Evolutionary conservation across 1,284 basidiomycete species (phyloP).

Genomic region (Leccinum glutinopallens): DNA sequence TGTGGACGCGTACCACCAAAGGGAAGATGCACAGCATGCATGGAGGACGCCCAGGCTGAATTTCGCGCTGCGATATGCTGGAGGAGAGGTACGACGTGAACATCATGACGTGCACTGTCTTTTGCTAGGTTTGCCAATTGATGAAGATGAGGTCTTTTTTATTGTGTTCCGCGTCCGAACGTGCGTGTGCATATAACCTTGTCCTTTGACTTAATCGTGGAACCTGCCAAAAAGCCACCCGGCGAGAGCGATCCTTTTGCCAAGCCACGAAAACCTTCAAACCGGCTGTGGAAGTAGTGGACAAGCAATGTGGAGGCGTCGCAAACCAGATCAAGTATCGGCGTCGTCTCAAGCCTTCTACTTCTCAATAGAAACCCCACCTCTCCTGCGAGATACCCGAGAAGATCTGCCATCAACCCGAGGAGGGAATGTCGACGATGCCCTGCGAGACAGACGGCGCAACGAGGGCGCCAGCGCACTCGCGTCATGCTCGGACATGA

Average conservation of each 20-base stretch:
- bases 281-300: conserved; percentile 18
- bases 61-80: conserved; percentile 23
- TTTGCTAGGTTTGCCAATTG: conserved; percentile 36
- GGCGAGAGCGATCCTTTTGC: conserved; percentile 25
- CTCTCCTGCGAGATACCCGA: conserved; percentile 26
- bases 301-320: conserved; percentile 31
- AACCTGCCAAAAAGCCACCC: conserved; percentile 23
- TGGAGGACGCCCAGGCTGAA: conserved; percentile 31
- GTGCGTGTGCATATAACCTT: not conserved
- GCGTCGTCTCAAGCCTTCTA: conserved; percentile 4
- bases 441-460: conserved; percentile 18
- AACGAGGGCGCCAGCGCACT: conserved; percentile 17
- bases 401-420: conserved; percentile 19
- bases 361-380: not conserved
- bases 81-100: conserved; percentile 23
- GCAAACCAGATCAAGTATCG: conserved; percentile 18
- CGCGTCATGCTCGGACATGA: conserved; percentile 26
- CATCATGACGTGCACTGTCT: conserved; percentile 24
- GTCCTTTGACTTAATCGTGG: too few relatives aligned
- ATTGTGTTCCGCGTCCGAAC: not conserved
- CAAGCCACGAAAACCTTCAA: conserved; percentile 23
- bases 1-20: conserved; percentile 14
- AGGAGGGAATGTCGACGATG: conserved; percentile 5
- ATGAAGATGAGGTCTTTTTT: conserved; percentile 28
- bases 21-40: conserved; percentile 26